Conservation (phyloP, 768 basidiomycete genomes). For the Auriscalpium vulgare region DNA sequence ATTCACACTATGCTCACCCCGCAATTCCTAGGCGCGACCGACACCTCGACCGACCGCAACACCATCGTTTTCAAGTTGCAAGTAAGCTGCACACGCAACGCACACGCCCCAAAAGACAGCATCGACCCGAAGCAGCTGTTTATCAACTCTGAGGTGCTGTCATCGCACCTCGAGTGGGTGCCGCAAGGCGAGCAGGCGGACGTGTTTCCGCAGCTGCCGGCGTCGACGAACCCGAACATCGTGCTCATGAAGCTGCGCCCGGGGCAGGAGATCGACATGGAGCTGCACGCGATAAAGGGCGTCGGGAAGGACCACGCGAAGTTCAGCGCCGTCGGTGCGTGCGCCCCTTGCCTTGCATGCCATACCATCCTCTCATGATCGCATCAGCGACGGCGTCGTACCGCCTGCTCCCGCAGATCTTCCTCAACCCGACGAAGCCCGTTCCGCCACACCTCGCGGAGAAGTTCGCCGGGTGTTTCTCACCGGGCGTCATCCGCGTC, state of each 20-base stretch:
- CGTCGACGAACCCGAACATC: constrained; percentile 71
- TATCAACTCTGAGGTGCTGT: constrained; percentile 59
- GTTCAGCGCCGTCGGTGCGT: constrained; percentile 86
- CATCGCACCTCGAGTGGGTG: constrained; percentile 64
- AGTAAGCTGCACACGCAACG: constrained; percentile 57
- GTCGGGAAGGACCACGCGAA: constrained; percentile 95
- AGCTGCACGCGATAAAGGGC: constrained; percentile 87
- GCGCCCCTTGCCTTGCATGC: background rate
- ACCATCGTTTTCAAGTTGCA: constrained; percentile 80
- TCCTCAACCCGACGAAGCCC: constrained; percentile 57
- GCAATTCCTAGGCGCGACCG: constrained; percentile 28
- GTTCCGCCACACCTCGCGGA: constrained; percentile 70
- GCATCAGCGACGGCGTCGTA: constrained; percentile 86
- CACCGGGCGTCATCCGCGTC: constrained; percentile 69
- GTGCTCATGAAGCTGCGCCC: constrained; percentile 88
- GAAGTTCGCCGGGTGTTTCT: constrained; percentile 85
- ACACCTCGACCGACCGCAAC: constrained; percentile 77
- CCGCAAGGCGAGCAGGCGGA: constrained; percentile 75
- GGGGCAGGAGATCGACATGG: constrained; percentile 79
- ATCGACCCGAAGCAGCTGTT: constrained; percentile 37
- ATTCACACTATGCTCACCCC: background rate
- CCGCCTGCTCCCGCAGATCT: constrained; percentile 80
- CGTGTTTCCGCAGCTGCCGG: constrained; percentile 51
- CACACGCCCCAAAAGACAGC: constrained; percentile 43
- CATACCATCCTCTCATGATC: background rate